Percentiles rank a stretch among this genome's conserved stretches.
These are phyloP conservation scores for Adansonia madagascariensis DNA, from an alignment of 441 rosid genomes.

Conservation along the genomic window DNA sequence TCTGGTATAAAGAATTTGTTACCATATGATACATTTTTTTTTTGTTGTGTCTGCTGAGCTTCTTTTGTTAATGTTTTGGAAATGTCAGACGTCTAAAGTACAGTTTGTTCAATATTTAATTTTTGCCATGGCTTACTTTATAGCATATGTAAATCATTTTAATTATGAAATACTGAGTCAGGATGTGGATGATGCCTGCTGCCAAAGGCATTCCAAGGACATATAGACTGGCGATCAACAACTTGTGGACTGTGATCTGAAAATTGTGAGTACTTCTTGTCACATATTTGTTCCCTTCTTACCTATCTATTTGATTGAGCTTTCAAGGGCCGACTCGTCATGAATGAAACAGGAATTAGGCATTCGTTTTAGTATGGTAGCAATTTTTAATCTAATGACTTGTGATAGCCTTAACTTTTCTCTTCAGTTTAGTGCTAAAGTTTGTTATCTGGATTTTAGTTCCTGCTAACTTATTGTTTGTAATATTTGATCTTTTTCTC, in stretches of 20 bases:
- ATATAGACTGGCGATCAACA: constrained; percentile 25
- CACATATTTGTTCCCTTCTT: neutral
- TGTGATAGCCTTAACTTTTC: neutral
- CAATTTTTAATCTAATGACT: neutral
- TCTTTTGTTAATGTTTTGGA: neutral
- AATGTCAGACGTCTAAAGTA: neutral
- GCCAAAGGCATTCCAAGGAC: constrained; percentile 21
- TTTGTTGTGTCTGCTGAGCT: neutral
- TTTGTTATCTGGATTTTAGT: neutral
- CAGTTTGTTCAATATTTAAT: neutral
- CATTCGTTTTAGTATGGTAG: neutral
- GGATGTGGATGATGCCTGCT: constrained; percentile 53
- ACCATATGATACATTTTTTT: neutral
- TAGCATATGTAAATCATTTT: constrained; percentile 3
- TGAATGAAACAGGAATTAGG: neutral
- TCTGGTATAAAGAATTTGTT: neutral
- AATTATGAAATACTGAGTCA: constrained; percentile 35
- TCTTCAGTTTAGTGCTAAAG: neutral
- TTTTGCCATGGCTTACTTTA: constrained; percentile 12
- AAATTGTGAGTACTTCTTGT: constrained; percentile 47
- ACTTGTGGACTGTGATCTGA: constrained; percentile 37
- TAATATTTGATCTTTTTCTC: constrained; percentile 15
- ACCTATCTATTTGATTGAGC: neutral
- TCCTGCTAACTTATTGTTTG: constrained; percentile 16
- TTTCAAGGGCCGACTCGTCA: neutral